Evolutionary conservation across 768 basidiomycete genomes (phyloP).

Genomic region (Russula ochroleuca): DNA sequence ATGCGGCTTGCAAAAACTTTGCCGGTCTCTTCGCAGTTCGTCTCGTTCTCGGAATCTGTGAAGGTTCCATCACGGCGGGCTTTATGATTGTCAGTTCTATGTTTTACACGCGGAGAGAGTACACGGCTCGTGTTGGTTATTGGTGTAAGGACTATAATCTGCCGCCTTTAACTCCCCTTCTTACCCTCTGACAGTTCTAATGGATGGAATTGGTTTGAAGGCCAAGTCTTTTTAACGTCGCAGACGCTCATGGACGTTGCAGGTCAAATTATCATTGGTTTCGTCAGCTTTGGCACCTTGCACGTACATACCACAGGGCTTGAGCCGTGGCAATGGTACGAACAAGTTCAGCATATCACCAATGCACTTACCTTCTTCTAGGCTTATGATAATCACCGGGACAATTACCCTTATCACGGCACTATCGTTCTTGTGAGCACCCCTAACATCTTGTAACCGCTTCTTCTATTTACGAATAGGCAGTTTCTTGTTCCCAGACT

Average conservation of each 20-base stretch:
- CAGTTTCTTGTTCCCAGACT: slow-evolving; percentile 69
- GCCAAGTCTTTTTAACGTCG: not conserved
- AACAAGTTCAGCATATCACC: slow-evolving; percentile 12
- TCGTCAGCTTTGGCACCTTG: slow-evolving; percentile 61
- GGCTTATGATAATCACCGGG: slow-evolving; percentile 72
- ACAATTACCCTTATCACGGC: slow-evolving; percentile 51
- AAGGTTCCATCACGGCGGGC: slow-evolving; percentile 66
- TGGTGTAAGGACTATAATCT: slow-evolving; percentile 52
- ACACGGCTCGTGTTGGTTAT: slow-evolving; percentile 65
- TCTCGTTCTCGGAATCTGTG: slow-evolving; percentile 65
- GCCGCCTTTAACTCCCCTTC: not conserved
- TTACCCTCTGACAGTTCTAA: slow-evolving; percentile 46
- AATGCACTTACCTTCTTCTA: slow-evolving; percentile 21
- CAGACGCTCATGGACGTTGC: slow-evolving; percentile 1
- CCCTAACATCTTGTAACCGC: not conserved
- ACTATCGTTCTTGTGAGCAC: slow-evolving; percentile 49
- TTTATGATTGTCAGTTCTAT: slow-evolving; percentile 74
- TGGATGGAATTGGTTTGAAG: slow-evolving; percentile 62
- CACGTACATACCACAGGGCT: slow-evolving; percentile 55
- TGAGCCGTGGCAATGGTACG: slow-evolving; percentile 70
- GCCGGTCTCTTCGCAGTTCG: slow-evolving; percentile 59
- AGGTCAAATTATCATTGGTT: slow-evolving; percentile 72
- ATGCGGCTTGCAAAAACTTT: slow-evolving; percentile 71
- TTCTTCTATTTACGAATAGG: not conserved
- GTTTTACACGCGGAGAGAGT: slow-evolving; percentile 73